Conservation (phyloP, 495 filamentous ascomycete species). For the Penicillium cinerascens region DNA sequence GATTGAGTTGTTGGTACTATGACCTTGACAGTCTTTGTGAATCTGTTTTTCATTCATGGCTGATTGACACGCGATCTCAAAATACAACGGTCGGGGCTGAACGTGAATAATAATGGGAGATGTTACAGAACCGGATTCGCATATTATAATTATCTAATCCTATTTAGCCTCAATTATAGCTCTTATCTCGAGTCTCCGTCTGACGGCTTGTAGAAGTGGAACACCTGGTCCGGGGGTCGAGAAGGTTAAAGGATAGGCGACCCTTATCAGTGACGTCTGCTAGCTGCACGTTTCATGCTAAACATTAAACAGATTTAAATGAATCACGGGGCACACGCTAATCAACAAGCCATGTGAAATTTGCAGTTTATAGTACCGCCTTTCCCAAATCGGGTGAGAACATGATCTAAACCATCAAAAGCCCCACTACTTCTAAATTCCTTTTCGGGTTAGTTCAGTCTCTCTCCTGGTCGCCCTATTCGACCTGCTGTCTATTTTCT, state of each 20-base stretch:
- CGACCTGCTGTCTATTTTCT: too few species aligned
- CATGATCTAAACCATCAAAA: not conserved
- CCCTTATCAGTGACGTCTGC: not conserved
- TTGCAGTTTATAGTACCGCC: not conserved
- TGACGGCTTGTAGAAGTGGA: not conserved
- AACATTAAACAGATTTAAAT: not conserved
- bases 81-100: not conserved
- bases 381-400: not conserved
- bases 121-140: not conserved
- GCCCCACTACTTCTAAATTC: not conserved
- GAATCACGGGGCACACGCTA: not conserved
- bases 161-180: not conserved
- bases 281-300: not conserved
- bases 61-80: not conserved
- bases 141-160: not conserved
- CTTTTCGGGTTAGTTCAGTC: not conserved
- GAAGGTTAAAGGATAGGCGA: not conserved
- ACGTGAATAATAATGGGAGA: not conserved
- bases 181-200: not conserved
- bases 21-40: not conserved
- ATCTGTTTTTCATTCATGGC: constrained; percentile 1
- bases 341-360: not conserved
- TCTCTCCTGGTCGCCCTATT: too few species aligned
- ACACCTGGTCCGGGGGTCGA: not conserved
- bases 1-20: not conserved